Evolutionary conservation across 2,329 filamentous ascomycete species (phyloP).

Genomic region (Phoma sp.): DNA sequence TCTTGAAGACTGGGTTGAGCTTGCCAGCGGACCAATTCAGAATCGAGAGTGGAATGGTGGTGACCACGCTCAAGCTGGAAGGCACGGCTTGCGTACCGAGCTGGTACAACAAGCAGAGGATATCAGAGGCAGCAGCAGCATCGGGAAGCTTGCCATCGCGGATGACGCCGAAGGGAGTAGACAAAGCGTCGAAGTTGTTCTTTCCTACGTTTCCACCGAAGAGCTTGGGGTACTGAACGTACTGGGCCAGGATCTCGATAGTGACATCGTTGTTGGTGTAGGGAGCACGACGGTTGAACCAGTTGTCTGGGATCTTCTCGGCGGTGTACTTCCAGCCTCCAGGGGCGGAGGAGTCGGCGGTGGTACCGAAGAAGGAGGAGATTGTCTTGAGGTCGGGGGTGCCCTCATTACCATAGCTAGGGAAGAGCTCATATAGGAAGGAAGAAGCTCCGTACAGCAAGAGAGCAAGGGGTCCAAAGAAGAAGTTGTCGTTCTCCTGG

Average conservation of each 20-base stretch:
- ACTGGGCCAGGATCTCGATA: conserved; percentile 51
- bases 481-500: conserved; percentile 51
- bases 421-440: conserved; percentile 55
- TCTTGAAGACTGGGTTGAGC: conserved; percentile 33
- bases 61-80: conserved; percentile 20
- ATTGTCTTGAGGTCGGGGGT: conserved; percentile 26
- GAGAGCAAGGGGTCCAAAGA: conserved; percentile 50
- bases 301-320: conserved; percentile 53
- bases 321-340: conserved; percentile 47
- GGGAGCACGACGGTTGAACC: conserved; percentile 41
- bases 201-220: conserved; percentile 53
- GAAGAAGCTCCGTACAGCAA: conserved; percentile 52
- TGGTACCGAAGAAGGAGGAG: conserved; percentile 50
- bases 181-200: conserved; percentile 48
- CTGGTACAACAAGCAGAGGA: conserved; percentile 54
- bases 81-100: conserved; percentile 50
- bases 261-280: conserved; percentile 49
- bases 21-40: conserved; percentile 26
- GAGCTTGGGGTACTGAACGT: conserved; percentile 51
- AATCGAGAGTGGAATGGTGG: conserved; percentile 17
- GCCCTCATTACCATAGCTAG: conserved; percentile 34
- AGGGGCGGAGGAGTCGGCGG: conserved; percentile 39
- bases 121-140: conserved; percentile 30
- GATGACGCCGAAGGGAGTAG: conserved; percentile 47
- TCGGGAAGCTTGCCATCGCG: conserved; percentile 47